phyloP scores from a whole-genome alignment of 208 protist species.

The Novymonas esmeraldas region DNA sequence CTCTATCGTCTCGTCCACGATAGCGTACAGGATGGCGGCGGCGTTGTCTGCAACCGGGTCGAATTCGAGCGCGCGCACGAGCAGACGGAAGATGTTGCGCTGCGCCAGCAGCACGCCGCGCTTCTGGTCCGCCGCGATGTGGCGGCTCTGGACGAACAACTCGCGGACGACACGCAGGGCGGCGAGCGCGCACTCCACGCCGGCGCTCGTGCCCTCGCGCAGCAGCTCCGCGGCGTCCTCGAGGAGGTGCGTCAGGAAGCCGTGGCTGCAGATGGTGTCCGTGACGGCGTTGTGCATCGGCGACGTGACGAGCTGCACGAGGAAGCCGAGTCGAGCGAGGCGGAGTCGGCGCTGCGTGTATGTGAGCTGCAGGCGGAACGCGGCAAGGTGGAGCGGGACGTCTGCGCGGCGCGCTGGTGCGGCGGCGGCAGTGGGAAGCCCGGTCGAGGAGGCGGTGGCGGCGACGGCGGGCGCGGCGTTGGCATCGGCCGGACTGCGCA shows the following conservation, averaged over 20 bases:
- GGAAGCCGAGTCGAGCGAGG: slow-evolving; percentile 54
- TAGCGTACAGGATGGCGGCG: slow-evolving; percentile 59
- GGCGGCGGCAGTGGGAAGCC: neutral
- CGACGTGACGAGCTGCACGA: slow-evolving; percentile 68
- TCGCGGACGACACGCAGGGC: slow-evolving; percentile 66
- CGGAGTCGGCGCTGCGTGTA: slow-evolving; percentile 85
- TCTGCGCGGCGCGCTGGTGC: slow-evolving; percentile 20
- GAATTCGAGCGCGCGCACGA: slow-evolving; percentile 82
- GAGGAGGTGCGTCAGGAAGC: slow-evolving; percentile 79
- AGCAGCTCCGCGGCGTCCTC: slow-evolving; percentile 87
- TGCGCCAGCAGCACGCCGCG: slow-evolving; percentile 68
- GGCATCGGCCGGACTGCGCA: slow-evolving; percentile 40
- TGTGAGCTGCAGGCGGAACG: slow-evolving; percentile 77
- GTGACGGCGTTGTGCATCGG: slow-evolving; percentile 43
- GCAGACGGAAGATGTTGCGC: slow-evolving; percentile 81
- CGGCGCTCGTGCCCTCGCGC: slow-evolving; percentile 73
- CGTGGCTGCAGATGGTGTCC: slow-evolving; percentile 61
- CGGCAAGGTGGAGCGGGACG: slow-evolving; percentile 72
- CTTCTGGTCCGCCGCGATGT: slow-evolving; percentile 60
- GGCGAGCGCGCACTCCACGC: slow-evolving; percentile 43
- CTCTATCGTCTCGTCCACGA: slow-evolving; percentile 76
- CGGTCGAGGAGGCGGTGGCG: neutral
- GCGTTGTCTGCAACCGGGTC: slow-evolving; percentile 60
- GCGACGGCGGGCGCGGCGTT: neutral
- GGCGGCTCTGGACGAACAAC: slow-evolving; percentile 58